Evolutionary conservation across 148 eudicot genomes (phyloP).

Genomic region (Rhododendron henanense): DNA sequence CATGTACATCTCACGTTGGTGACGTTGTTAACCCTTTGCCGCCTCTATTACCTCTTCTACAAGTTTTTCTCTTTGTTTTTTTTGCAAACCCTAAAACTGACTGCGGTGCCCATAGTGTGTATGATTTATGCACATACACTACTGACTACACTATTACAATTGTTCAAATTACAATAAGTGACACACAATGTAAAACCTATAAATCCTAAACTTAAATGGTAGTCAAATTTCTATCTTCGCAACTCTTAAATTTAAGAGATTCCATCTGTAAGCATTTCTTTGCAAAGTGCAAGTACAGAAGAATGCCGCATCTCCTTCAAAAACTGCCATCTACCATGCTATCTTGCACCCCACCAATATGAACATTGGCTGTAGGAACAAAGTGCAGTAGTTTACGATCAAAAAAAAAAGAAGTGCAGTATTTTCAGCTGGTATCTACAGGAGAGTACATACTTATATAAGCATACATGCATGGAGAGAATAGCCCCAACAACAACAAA

Average conservation of each 20-base stretch:
- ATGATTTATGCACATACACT: not conserved
- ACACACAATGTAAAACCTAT: not conserved
- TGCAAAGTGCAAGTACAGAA: not conserved
- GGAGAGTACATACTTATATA: not conserved
- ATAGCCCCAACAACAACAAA: not conserved
- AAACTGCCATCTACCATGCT: not conserved
- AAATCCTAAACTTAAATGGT: not conserved
- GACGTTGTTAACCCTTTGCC: not conserved
- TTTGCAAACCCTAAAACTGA: not conserved
- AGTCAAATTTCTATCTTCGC: not conserved
- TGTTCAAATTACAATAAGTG: not conserved
- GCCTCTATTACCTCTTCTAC: not conserved
- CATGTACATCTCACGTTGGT: not conserved
- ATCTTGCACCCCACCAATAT: not conserved
- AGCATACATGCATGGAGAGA: not conserved
- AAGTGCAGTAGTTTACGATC: not conserved
- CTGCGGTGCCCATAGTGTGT: not conserved
- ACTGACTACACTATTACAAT: not conserved
- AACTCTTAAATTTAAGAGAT: too few relatives aligned
- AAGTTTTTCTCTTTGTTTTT: not conserved
- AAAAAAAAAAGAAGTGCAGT: not conserved
- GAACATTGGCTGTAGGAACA: not conserved
- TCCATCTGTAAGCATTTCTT: not conserved
- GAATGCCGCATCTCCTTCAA: not conserved
- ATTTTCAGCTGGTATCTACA: not conserved